Evolutionary conservation across 2,329 filamentous ascomycete genomes (phyloP), one percentile per base, ranked within the genome.

Genomic region (Trichoderma semiorbis): DNA sequence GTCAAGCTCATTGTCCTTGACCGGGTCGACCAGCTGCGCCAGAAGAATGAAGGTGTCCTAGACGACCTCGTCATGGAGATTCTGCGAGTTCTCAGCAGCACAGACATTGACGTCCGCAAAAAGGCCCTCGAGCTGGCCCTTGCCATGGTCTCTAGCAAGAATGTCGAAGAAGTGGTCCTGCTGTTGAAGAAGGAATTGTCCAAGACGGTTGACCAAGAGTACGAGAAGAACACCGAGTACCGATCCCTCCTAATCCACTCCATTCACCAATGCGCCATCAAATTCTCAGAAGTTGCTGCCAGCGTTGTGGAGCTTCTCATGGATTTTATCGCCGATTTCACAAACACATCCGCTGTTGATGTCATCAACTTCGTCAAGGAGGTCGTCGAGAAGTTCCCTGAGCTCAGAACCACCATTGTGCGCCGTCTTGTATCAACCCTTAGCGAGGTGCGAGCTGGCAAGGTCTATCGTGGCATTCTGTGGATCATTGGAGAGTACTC

Each of bases 401-500:
- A 93, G 77, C 88, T 99, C 72, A 91, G 96, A 73, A 89, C 91
- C 39, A 92, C 93, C 1, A 98, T 99, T 76, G 92, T 98, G 7
- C 90, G 92, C 78, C 92, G 95, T 73, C 86, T 99, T 18, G 95
- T 98, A 7, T 92, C 93, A 16, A 98, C 96, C 1, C 86, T 99
- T 58, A 91, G 91, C 77, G 96, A 99, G 81, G 96, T 99, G 30
- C 91, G 96, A 73, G 95, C 96, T 74, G 96, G 96, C 60, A 99
- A 98, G 85, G 95, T 99, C 18, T 99, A 98, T 81, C 90, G 96
- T 71, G 96, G 96, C 62, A 96, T 97, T 60, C 86, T 99, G 74
- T 99, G 96, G 96, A 97, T 98, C 77, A 91, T 99, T 75, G 96
- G 96, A 80, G 96, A 99, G 82, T 99, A 98, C 81, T 97, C 95